Conservation (phyloP, 306 rosid species). For the Acacia melanoxylon region DNA sequence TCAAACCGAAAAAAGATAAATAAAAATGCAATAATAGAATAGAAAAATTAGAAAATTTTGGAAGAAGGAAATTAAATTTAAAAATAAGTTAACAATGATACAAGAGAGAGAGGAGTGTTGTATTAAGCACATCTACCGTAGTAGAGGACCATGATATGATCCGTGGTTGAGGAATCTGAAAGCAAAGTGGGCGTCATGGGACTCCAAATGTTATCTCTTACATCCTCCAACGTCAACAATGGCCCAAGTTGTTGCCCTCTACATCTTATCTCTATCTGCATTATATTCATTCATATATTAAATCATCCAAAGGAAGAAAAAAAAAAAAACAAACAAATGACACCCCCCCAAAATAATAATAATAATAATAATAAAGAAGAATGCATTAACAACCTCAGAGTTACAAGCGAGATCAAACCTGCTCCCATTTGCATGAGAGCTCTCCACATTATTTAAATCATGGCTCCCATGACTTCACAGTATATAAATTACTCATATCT, state of each 20-base stretch:
- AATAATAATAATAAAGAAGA: not conserved
- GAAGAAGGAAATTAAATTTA: not conserved
- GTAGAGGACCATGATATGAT: constrained; percentile 87
- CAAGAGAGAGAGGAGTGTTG: constrained; percentile 7
- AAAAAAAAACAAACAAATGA: no score
- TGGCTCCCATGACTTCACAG: not conserved
- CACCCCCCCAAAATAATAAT: no score
- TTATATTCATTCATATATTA: not conserved
- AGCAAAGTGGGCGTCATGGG: constrained; percentile 48
- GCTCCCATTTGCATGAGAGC: no score
- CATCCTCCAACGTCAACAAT: constrained; percentile 89
- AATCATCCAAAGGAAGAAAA: not conserved
- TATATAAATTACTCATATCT: not conserved
- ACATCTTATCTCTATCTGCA: constrained; percentile 94
- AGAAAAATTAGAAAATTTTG: constrained; percentile 21
- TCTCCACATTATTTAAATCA: not conserved
- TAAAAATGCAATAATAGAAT: constrained; percentile 34
- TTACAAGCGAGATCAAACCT: no score
- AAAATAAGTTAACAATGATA: constrained; percentile 54
- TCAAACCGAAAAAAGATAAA: constrained; percentile 28
- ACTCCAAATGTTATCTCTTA: constrained; percentile 89
- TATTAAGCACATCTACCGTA: constrained; percentile 56
- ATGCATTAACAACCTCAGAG: no score
- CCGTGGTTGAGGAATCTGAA: constrained; percentile 68
- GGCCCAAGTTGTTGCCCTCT: constrained; percentile 84